These are phyloP conservation scores for Apiospora hydei DNA, from an alignment of 2,329 filamentous ascomycete species.

Conservation along the genomic window DNA sequence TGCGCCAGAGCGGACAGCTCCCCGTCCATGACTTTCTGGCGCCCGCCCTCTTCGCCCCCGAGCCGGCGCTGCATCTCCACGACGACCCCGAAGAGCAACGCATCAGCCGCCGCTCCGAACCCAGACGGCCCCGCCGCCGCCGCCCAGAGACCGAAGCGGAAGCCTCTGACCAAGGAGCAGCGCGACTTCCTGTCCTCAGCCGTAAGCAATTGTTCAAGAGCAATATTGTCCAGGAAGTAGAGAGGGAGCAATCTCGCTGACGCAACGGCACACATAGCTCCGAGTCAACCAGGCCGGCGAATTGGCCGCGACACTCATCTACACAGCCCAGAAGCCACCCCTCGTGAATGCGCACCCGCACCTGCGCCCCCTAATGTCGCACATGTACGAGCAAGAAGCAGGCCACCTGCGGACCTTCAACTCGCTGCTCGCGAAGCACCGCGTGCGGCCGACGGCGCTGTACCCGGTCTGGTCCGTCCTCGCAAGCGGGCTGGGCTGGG, in stretches of 20 bases:
- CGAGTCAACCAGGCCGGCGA: conserved; percentile 98
- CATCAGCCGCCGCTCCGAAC: conserved; percentile 34
- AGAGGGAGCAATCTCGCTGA: neutral
- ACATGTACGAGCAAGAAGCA: conserved; percentile 98
- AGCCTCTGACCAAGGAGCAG: conserved; percentile 73
- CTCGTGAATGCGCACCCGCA: conserved; percentile 83
- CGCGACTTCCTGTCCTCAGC: conserved; percentile 78
- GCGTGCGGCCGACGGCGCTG: conserved; percentile 89
- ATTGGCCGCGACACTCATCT: conserved; percentile 95
- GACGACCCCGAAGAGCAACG: conserved; percentile 33
- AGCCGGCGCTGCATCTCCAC: conserved; percentile 36
- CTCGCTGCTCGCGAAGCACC: conserved; percentile 79
- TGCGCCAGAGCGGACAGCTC: conserved; percentile 33
- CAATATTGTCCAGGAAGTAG: neutral
- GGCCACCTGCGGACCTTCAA: conserved; percentile 90
- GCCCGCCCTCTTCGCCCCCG: conserved; percentile 42
- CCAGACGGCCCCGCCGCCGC: conserved; percentile 37
- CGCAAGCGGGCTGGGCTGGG: conserved; percentile 85
- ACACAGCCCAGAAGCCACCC: conserved; percentile 85
- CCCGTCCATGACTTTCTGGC: conserved; percentile 48
- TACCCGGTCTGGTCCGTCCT: conserved; percentile 88
- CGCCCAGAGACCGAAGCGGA: conserved; percentile 50
- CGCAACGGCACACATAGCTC: conserved; percentile 57
- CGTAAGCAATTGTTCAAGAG: conserved; percentile 49
- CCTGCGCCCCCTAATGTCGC: conserved; percentile 87